These are phyloP conservation scores for Angomonas deanei DNA, from an alignment of 208 protist genomes.

Conservation along the genomic window DNA sequence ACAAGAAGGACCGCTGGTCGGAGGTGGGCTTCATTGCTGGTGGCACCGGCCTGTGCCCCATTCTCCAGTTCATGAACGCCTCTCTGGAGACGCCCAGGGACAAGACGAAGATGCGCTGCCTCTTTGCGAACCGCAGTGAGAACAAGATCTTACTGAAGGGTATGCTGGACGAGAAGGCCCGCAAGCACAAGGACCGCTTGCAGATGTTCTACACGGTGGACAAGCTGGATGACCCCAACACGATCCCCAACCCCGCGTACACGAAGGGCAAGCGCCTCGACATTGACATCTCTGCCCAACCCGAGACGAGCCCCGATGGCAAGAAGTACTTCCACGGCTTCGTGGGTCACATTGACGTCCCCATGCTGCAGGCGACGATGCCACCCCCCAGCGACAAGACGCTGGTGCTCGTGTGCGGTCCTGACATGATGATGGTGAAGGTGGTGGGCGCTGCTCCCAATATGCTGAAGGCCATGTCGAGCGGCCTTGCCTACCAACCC, in stretches of 20 bases:
- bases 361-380: conserved; percentile 74
- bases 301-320: conserved; percentile 28
- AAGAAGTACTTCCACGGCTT: conserved; percentile 73
- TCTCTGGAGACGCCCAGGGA: conserved; percentile 76
- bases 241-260: conserved; percentile 35
- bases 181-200: conserved; percentile 60
- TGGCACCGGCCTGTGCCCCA: conserved; percentile 90
- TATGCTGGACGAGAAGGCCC: conserved; percentile 72
- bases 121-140: conserved; percentile 90
- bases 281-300: conserved; percentile 33
- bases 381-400: conserved; percentile 61
- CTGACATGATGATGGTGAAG: conserved; percentile 79
- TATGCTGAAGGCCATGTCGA: conserved; percentile 66
- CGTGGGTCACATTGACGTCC: conserved; percentile 63
- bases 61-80: conserved; percentile 88
- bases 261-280: conserved; percentile 18
- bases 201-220: conserved; percentile 89
- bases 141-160: conserved; percentile 90
- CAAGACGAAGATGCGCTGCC: conserved; percentile 72
- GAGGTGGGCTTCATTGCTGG: conserved; percentile 87
- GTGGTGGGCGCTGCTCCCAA: conserved; percentile 48
- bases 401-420: conserved; percentile 84
- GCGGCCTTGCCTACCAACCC: conserved; percentile 72
- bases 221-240: conserved; percentile 44
- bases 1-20: conserved; percentile 71